Evolutionary conservation across 805 yeast species (phyloP).

Genomic region (Hanseniaspora thailandica): DNA sequence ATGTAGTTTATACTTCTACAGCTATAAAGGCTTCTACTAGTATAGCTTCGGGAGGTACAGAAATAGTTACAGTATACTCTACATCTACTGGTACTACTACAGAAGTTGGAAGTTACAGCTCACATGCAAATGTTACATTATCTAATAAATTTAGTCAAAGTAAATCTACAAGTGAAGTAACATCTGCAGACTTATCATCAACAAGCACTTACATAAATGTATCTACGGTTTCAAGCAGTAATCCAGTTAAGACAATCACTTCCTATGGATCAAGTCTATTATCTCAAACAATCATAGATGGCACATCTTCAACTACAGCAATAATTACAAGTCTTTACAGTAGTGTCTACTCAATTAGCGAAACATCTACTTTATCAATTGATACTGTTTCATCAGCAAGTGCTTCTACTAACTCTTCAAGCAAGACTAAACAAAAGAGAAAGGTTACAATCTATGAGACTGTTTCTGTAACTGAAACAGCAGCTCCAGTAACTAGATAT

Average conservation of each 20-base stretch:
- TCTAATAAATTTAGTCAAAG: background rate
- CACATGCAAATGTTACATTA: background rate
- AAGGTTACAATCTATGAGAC: constrained; percentile 14
- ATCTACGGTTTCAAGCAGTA: background rate
- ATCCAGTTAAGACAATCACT: background rate
- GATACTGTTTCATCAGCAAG: background rate
- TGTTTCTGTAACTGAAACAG: constrained; percentile 13
- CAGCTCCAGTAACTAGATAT: constrained; percentile 2
- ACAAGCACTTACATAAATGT: background rate
- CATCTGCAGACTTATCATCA: background rate
- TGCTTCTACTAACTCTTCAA: background rate
- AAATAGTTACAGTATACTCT: background rate
- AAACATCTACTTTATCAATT: background rate
- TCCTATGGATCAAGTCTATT: constrained; percentile 8
- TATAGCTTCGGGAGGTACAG: background rate
- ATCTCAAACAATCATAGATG: background rate
- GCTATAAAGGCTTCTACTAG: background rate
- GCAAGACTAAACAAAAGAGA: constrained; percentile 9
- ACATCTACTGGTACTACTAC: background rate
- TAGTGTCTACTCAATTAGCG: constrained; percentile 1
- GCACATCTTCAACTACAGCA: background rate
- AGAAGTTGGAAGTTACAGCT: background rate
- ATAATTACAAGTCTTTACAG: background rate
- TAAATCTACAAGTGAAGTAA: background rate
- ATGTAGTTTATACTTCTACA: background rate